phyloP scores from a whole-genome alignment of 2,329 filamentous ascomycete species.

The Colletotrichum theobromicola region DNA sequence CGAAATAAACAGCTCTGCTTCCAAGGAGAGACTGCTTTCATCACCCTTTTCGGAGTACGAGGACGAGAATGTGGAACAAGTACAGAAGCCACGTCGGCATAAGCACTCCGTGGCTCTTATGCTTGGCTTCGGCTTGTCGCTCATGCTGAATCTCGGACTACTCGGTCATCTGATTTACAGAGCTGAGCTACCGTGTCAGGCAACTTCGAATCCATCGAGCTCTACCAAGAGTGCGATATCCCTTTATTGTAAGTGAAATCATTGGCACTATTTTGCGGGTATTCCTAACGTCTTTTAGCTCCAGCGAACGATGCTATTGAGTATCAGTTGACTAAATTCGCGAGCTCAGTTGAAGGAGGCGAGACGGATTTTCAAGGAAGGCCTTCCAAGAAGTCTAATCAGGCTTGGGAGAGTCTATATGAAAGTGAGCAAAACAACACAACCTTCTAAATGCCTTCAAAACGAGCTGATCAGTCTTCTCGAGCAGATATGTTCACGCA shows the following conservation, averaged over 20 bases:
- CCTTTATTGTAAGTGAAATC: not conserved
- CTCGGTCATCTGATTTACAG: not conserved
- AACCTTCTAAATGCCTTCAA: not conserved
- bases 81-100: not conserved
- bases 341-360: not conserved
- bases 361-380: not conserved
- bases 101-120: not conserved
- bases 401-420: not conserved
- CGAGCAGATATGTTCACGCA: not conserved
- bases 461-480: not conserved
- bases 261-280: not conserved
- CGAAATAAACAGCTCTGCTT: not conserved
- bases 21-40: not conserved
- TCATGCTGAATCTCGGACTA: not conserved
- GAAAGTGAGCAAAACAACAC: not conserved
- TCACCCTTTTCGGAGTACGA: not conserved
- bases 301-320: not conserved
- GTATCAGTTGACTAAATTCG: not conserved
- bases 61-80: not conserved
- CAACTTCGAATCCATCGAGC: not conserved
- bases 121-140: not conserved
- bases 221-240: not conserved
- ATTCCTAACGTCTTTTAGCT: not conserved
- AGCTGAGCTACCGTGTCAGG: no score
- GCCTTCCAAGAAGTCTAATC: not conserved